Evolutionary conservation across 1,284 basidiomycete genomes (phyloP).

Genomic region (Ustilago bromivora): DNA sequence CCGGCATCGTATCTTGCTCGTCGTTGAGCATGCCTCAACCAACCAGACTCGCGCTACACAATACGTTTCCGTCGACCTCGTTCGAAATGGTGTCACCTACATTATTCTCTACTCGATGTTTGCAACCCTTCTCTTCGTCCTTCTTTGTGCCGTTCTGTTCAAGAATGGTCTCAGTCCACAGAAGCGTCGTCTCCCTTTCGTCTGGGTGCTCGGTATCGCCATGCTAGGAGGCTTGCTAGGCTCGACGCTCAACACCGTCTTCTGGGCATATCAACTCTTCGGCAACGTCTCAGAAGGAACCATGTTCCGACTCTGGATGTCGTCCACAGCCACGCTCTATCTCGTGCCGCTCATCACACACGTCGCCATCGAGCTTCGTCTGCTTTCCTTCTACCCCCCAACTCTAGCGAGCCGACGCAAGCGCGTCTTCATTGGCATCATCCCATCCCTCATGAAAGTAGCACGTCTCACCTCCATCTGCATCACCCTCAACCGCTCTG

Average conservation of each 20-base stretch:
- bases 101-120: constrained; percentile 60
- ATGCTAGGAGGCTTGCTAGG: constrained; percentile 54
- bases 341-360: constrained; percentile 52
- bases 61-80: constrained; percentile 44
- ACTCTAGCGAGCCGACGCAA: constrained; percentile 41
- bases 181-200: constrained; percentile 41
- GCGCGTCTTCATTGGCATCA: constrained; percentile 39
- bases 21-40: constrained; percentile 25
- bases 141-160: constrained; percentile 51
- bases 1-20: constrained; percentile 38
- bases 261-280: constrained; percentile 53
- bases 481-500: constrained; percentile 28
- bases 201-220: constrained; percentile 50
- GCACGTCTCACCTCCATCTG: constrained; percentile 45
- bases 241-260: constrained; percentile 55
- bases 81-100: constrained; percentile 52
- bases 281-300: constrained; percentile 29
- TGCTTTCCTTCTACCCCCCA: constrained; percentile 53
- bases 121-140: constrained; percentile 53
- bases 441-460: constrained; percentile 46
- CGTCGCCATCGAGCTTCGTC: constrained; percentile 48
- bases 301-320: constrained; percentile 51
- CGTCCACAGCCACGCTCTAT: constrained; percentile 51
- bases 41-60: constrained; percentile 15
- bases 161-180: constrained; percentile 50